Base-by-base conservation (phyloP, 192 early-diverging fungal genomes). In the Backusella parvicylindrica region DNA sequence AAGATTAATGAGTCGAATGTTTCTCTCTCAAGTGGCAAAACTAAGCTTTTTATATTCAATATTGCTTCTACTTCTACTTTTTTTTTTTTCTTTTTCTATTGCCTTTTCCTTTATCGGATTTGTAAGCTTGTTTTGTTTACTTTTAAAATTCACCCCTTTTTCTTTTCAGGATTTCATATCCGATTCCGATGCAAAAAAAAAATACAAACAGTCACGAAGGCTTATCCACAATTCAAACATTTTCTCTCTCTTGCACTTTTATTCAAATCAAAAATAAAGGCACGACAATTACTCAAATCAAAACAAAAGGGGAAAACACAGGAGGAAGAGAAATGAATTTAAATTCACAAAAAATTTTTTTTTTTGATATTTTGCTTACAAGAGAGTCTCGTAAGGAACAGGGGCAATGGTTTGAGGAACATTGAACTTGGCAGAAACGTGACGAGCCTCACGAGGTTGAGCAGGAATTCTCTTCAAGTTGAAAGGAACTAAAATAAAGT, bases 331-430 rank as follows among this genome's bases (percentile, higher is more conserved):
- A 37, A 41, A 69, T 37, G 6, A 4, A 69, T 37, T 37, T 15
- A 69, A 69, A 37, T 37, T 28, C 13, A 16, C 23, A 37, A 32
- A 16, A 38, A 37, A 9, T 13, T n/a, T 28, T 26, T 15, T 18
- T 28, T 71, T 71, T 31, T 70, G 65, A 64, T 49, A 21, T 79
- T 53, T 65, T 79, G 74, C 68, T 81, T 91, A 90, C 72, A 91
- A 83, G 70, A 89, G 82, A 66, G 88, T 92, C 82, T 99, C 98
- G 85, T 98, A 98, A 76, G 98, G 91, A 83, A 98, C 93, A 81
- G 98, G 94, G 77, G 92, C 88, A 85, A 99, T 88, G 84, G 97
- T 99, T 80, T 89, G 90, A 77, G 97, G 97, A 86, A 85, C 80
- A 88, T 98, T 98, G 87, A 92, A 85, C 84, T 88, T 86, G 84